Percentiles rank a stretch among this genome's conserved stretches.
Evolutionary conservation across 1,284 basidiomycete species (phyloP).

Genomic region (Heterobasidion occidentale): DNA sequence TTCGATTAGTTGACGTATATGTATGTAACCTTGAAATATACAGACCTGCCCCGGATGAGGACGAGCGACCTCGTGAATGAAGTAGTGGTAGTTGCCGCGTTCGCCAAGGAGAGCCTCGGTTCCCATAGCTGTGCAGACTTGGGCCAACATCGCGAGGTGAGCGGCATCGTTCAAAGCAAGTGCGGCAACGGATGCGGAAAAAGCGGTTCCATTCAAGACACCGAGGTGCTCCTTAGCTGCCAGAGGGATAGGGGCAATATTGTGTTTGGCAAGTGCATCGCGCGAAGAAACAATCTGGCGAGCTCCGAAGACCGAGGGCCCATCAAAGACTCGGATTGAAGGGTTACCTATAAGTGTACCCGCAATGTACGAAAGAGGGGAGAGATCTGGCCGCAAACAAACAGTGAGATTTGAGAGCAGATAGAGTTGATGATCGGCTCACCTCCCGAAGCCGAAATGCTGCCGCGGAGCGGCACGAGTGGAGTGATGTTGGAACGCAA

Average conservation of each 20-base stretch:
- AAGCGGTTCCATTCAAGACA: conserved; percentile 79
- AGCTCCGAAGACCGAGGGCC: conserved; percentile 39
- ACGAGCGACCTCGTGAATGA: conserved; percentile 71
- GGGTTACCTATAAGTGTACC: conserved; percentile 74
- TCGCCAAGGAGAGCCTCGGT: conserved; percentile 74
- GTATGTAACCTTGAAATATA: conserved; percentile 2
- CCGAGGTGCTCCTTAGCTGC: conserved; percentile 80
- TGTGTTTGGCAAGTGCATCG: conserved; percentile 61
- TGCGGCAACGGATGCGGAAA: conserved; percentile 56
- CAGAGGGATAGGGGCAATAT: conserved; percentile 62
- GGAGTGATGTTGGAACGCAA: conserved; percentile 72
- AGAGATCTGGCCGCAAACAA: conserved; percentile 40
- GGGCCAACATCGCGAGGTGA: conserved; percentile 62
- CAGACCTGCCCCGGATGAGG: conserved; percentile 81
- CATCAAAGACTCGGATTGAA: conserved; percentile 68
- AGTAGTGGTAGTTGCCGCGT: conserved; percentile 68
- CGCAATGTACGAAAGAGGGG: conserved; percentile 81
- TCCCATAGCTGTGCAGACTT: conserved; percentile 80
- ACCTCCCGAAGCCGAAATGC: conserved; percentile 80
- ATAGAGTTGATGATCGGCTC: conserved; percentile 9
- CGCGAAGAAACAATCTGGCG: conserved; percentile 52
- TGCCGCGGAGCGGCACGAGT: conserved; percentile 77
- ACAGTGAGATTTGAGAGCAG: neutral
- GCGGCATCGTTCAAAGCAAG: conserved; percentile 68
- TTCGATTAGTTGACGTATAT: conserved; percentile 1